phyloP scores from a whole-genome alignment of 2,329 filamentous ascomycete genomes.

The Calonectria pseudoreteaudii region DNA sequence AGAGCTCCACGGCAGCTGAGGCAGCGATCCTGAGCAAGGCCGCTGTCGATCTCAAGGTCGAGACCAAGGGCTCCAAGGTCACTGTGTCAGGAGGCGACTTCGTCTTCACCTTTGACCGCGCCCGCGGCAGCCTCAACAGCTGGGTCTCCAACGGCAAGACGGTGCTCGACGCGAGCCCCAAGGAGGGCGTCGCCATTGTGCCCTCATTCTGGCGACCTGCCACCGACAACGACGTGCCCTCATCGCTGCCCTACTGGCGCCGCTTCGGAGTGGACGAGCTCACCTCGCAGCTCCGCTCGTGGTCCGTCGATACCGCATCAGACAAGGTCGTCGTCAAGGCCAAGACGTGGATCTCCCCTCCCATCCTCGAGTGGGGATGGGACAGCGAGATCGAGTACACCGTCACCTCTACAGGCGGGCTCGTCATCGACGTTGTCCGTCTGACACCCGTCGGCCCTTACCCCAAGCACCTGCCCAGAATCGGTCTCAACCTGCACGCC shows the following conservation, averaged over 20 bases:
- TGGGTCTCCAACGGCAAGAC: slow-evolving; percentile 53
- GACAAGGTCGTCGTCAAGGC: slow-evolving; percentile 65
- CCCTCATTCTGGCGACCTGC: slow-evolving; percentile 72
- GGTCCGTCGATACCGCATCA: slow-evolving; percentile 50
- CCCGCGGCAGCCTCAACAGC: slow-evolving; percentile 55
- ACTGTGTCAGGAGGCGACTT: slow-evolving; percentile 44
- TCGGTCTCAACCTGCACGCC: slow-evolving; percentile 70
- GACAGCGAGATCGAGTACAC: slow-evolving; percentile 63
- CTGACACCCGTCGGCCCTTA: slow-evolving; percentile 60
- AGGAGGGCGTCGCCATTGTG: slow-evolving; percentile 50
- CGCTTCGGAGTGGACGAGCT: slow-evolving; percentile 61
- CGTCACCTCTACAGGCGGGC: slow-evolving; percentile 56
- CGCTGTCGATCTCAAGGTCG: slow-evolving; percentile 38
- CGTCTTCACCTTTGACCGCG: slow-evolving; percentile 57
- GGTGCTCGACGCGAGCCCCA: slow-evolving; percentile 51
- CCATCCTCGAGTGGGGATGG: slow-evolving; percentile 71
- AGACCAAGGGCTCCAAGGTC: slow-evolving; percentile 16
- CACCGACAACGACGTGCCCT: slow-evolving; percentile 72
- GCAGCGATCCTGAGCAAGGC: slow-evolving; percentile 18
- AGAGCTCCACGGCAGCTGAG: neutral
- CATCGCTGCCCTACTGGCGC: slow-evolving; percentile 69
- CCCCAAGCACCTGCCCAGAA: slow-evolving; percentile 68
- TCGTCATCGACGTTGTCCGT: slow-evolving; percentile 59
- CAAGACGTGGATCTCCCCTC: slow-evolving; percentile 66
- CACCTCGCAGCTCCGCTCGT: slow-evolving; percentile 59